Evolutionary conservation across 257 asterid genomes (phyloP).

Genomic region (Nicotiana undulata): DNA sequence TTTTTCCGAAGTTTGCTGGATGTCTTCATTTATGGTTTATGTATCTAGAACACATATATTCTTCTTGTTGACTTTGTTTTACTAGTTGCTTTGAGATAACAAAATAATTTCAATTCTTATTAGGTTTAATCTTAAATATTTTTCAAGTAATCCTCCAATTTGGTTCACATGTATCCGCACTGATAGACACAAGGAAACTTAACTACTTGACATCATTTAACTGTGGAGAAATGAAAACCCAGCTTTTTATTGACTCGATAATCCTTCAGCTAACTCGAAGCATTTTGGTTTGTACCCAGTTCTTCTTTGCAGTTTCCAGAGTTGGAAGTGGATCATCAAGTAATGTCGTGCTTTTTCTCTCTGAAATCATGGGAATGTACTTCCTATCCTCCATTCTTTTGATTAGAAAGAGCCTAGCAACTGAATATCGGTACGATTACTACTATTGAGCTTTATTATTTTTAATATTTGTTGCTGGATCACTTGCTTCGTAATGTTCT

Average conservation of each 20-base stretch:
- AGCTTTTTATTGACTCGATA: neutral
- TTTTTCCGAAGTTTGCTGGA: neutral
- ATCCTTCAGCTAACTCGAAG: neutral
- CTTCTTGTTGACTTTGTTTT: neutral
- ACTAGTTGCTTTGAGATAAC: neutral
- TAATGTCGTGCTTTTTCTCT: conserved; percentile 95
- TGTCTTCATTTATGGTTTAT: neutral
- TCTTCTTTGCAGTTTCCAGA: conserved; percentile 97
- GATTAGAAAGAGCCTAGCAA: conserved; percentile 93
- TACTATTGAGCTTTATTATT: neutral
- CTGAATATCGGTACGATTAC: conserved; percentile 67
- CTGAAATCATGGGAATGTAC: conserved; percentile 99
- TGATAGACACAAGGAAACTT: neutral
- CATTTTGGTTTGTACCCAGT: conserved; percentile 42
- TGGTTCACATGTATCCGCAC: neutral
- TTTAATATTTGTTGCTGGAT: neutral
- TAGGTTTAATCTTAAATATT: neutral
- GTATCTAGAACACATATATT: neutral
- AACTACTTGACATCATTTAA: neutral
- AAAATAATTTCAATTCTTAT: neutral
- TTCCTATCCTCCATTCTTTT: conserved; percentile 85
- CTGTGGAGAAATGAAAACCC: neutral
- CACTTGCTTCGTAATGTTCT: neutral
- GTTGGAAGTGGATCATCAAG: conserved; percentile 99
- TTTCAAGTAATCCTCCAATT: neutral